Conservation (phyloP, 106 monocot genomes). For the Dendrobium officinale region DNA sequence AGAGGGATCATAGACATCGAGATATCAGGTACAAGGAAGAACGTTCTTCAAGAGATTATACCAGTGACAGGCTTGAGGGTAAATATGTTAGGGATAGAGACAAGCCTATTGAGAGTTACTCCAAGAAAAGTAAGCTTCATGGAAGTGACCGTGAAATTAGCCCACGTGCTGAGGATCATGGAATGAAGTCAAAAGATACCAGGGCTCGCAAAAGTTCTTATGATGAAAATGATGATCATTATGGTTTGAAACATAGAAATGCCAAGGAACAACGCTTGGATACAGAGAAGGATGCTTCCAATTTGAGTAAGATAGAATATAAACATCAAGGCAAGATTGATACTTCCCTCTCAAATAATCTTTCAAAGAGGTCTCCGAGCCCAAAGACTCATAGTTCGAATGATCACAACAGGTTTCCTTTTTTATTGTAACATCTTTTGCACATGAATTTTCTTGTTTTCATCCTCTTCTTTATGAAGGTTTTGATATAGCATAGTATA, state of each 20-base stretch:
- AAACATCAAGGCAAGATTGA: conserved; percentile 22
- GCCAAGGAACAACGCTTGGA: conserved; percentile 29
- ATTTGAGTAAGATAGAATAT: conserved; percentile 14
- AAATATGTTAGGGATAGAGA: conserved; percentile 35
- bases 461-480: neutral
- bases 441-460: neutral
- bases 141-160: conserved; percentile 40
- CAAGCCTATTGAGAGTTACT: conserved; percentile 33
- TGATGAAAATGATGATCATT: conserved; percentile 60
- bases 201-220: conserved; percentile 44
- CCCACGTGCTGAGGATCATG: conserved; percentile 30
- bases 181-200: conserved; percentile 29
- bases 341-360: conserved; percentile 19
- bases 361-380: conserved; percentile 35
- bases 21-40: conserved; percentile 40
- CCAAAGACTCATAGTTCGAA: conserved; percentile 33
- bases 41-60: conserved; percentile 24
- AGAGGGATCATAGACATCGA: conserved; percentile 41
- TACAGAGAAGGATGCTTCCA: conserved; percentile 28
- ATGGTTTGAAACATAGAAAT: conserved; percentile 34
- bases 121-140: conserved; percentile 48
- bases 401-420: conserved; percentile 42
- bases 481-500: neutral
- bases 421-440: neutral
- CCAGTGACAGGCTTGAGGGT: conserved; percentile 40